Evolutionary conservation across 2,329 filamentous ascomycete genomes (phyloP), one percentile per base, ranked within the genome.

Genomic region (Ascochyta pisi): DNA sequence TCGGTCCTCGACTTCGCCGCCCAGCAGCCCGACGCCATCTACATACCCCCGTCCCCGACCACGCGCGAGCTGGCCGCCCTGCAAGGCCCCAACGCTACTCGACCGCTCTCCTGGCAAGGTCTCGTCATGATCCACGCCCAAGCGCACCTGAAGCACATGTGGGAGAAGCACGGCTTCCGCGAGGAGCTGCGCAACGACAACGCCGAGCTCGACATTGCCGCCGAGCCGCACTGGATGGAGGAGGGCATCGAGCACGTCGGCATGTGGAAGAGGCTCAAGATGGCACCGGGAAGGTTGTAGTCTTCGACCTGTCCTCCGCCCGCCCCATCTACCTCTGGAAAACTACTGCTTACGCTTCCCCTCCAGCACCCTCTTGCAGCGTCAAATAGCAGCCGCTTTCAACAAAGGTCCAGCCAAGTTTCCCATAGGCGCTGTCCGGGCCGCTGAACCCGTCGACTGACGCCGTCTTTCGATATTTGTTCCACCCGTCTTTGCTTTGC

Each of bases 221-320:
- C 68, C 19, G 71, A 75, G 50, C 65, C 64, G 29, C 69, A 65
- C 27, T 97, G 92, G 92, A 81, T 82, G 59, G 92, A 97, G 74
- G 92, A 95, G 69, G 91, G 89, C 4, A 94, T 96, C 50, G 81
- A 84, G 62, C 92, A 96, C 79, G 83, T 96, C 16, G 92, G 90
- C 57, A 96, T 97, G 92, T 96, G 85, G 83, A 83, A 77, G 73
- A 66, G 78, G 54, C 34, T 82, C 16, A 73, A 76, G 52, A 58
- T 80, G 38, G 65, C 64, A 16, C 51, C 38, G 27, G 59, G 61
- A 41, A 69, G 67, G 65, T 68, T 67, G 60, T 58, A 58, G 37
- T 24, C 33, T 29, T 43, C 27, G 8, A 15, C 41, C 12, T 16
- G 15, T 3, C 8, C 16, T 6, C 6, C 19, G 31, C 23, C n/a